Conservation (phyloP, 2,329 filamentous ascomycete genomes). For the Alternaria viburni region DNA sequence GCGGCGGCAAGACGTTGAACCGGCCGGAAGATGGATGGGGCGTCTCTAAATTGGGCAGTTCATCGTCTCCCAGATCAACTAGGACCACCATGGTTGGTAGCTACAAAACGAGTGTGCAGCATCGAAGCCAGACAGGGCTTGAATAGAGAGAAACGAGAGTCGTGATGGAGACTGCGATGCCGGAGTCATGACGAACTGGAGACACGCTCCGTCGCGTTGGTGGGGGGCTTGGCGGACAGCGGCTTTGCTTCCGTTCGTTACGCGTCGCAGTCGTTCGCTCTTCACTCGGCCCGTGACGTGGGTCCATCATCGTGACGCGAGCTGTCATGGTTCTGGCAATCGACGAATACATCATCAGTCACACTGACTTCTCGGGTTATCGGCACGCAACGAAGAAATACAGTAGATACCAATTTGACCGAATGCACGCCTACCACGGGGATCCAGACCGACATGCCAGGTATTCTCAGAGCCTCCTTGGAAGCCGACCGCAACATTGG, state of each 20-base stretch:
- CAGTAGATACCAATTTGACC: neutral
- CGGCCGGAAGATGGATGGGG: constrained; percentile 27
- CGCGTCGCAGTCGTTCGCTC: neutral
- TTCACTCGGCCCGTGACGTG: neutral
- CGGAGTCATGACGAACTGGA: constrained; percentile 25
- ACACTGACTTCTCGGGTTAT: neutral
- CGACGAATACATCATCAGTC: neutral
- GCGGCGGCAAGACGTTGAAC: constrained; percentile 33
- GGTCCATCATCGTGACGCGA: neutral
- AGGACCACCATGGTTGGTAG: constrained; percentile 51
- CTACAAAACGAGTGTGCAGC: constrained; percentile 22
- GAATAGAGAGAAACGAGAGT: constrained; percentile 5
- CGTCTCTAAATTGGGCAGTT: constrained; percentile 30
- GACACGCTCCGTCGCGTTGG: constrained; percentile 11
- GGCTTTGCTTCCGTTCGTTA: constrained; percentile 5
- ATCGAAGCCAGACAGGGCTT: constrained; percentile 34
- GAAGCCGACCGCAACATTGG: neutral
- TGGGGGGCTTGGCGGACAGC: constrained; percentile 20
- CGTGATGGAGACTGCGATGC: constrained; percentile 20
- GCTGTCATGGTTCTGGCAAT: neutral
- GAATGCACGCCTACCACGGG: neutral
- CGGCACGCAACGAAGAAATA: neutral
- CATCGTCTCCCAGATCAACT: constrained; percentile 53
- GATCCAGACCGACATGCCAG: neutral
- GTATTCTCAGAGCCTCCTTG: neutral